Evolutionary conservation across 805 yeast genomes (phyloP).

Genomic region (Metschnikowia corniflorae): DNA sequence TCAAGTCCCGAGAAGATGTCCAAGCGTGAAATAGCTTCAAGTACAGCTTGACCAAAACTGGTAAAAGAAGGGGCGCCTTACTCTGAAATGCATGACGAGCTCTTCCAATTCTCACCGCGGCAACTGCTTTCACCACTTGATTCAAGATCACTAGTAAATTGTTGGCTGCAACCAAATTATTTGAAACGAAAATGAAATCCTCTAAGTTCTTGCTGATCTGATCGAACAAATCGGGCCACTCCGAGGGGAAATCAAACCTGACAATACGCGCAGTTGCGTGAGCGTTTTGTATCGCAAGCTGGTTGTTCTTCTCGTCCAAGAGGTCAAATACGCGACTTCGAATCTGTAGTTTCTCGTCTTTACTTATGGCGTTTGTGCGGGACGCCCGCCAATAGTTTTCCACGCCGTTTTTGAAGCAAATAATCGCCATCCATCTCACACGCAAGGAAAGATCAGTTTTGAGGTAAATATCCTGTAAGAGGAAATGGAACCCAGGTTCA

Average conservation of each 20-base stretch:
- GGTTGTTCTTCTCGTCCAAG: slow-evolving; percentile 68
- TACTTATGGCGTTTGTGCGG: slow-evolving; percentile 45
- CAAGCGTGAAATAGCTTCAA: slow-evolving; percentile 57
- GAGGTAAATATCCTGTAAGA: slow-evolving; percentile 56
- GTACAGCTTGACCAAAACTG: slow-evolving; percentile 59
- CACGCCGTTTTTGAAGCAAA: slow-evolving; percentile 83
- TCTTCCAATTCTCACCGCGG: slow-evolving; percentile 79
- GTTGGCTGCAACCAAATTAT: slow-evolving; percentile 51
- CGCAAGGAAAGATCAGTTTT: slow-evolving; percentile 58
- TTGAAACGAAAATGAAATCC: slow-evolving; percentile 34
- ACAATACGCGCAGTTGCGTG: slow-evolving; percentile 76
- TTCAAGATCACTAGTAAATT: slow-evolving; percentile 66
- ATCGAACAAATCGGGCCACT: slow-evolving; percentile 82
- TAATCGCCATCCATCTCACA: slow-evolving; percentile 81
- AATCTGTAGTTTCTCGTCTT: slow-evolving; percentile 69
- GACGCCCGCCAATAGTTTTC: slow-evolving; percentile 82
- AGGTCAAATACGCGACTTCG: slow-evolving; percentile 54
- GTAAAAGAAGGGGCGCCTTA: slow-evolving; percentile 61
- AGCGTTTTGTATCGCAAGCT: slow-evolving; percentile 78
- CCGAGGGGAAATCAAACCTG: slow-evolving; percentile 79
- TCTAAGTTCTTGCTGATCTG: slow-evolving; percentile 48
- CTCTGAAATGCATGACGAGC: slow-evolving; percentile 74
- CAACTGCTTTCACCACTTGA: slow-evolving; percentile 71
- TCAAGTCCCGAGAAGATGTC: slow-evolving; percentile 48
- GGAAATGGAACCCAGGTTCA: slow-evolving; percentile 53